Percentiles rank a stretch among this genome's conserved stretches.
Evolutionary conservation across 176 grass and related monocot species (phyloP).

Genomic region (Oryza glaberrima): DNA sequence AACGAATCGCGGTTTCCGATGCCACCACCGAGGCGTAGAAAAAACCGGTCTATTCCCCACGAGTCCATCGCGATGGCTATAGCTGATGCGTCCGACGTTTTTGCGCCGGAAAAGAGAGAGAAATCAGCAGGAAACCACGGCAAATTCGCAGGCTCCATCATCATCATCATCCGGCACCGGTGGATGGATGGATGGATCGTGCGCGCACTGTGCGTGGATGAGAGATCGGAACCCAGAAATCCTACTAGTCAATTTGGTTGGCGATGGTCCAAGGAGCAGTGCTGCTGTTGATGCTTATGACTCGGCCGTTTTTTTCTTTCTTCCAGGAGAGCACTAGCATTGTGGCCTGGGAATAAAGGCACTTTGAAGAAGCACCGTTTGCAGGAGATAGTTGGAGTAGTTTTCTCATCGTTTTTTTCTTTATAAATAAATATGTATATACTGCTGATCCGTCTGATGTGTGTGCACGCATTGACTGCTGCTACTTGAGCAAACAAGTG

Average conservation of each 20-base stretch:
- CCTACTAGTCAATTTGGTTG: neutral
- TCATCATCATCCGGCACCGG: neutral
- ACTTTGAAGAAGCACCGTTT: neutral
- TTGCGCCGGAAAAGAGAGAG: neutral
- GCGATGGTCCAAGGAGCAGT: neutral
- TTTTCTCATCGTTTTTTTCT: neutral
- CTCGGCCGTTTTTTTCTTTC: neutral
- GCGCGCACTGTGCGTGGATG: slow-evolving; percentile 26
- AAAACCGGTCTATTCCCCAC: neutral
- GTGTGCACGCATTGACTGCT: neutral
- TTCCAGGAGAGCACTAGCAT: neutral
- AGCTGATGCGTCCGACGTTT: neutral
- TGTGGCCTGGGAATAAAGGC: slow-evolving; percentile 12
- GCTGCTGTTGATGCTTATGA: neutral
- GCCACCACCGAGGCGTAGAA: neutral
- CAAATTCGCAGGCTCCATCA: neutral
- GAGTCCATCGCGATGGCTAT: too few relatives aligned
- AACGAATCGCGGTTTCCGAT: slow-evolving; percentile 27
- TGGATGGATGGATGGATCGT: slow-evolving; percentile 8
- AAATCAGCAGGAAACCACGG: slow-evolving; percentile 5
- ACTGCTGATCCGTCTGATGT: neutral
- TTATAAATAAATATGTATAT: neutral
- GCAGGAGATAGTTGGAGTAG: neutral
- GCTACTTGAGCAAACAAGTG: neutral
- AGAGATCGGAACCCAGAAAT: neutral